These are phyloP conservation scores for Aspergillus versicolor DNA, from an alignment of 2,329 filamentous ascomycete species.

Conservation along the genomic window DNA sequence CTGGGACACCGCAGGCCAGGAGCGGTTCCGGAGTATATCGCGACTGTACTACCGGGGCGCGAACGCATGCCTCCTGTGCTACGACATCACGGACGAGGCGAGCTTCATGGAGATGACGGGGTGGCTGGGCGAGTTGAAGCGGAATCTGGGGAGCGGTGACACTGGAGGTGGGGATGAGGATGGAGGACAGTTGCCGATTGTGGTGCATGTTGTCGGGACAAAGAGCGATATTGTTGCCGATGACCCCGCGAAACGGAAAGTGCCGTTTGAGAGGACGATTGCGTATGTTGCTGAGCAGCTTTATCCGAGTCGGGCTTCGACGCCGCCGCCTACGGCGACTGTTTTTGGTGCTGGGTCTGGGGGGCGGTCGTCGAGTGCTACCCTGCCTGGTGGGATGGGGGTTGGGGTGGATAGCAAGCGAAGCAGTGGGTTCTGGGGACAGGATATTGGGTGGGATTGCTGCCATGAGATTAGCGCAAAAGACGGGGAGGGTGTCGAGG, in stretches of 20 bases:
- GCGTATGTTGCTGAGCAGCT: slow-evolving; percentile 93
- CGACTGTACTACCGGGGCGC: slow-evolving; percentile 95
- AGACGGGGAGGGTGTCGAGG: slow-evolving; percentile 91
- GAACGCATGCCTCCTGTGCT: slow-evolving; percentile 90
- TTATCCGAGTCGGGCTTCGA: slow-evolving; percentile 66
- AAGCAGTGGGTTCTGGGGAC: slow-evolving; percentile 66
- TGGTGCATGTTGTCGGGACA: slow-evolving; percentile 92
- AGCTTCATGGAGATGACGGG: slow-evolving; percentile 91
- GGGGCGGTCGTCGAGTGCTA: slow-evolving; percentile 18
- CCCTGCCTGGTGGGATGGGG: slow-evolving; percentile 18
- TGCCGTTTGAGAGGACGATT: slow-evolving; percentile 93
- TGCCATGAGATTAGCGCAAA: slow-evolving; percentile 96
- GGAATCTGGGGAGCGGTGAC: slow-evolving; percentile 64
- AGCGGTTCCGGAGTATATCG: slow-evolving; percentile 91
- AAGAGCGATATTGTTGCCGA: slow-evolving; percentile 87
- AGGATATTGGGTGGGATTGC: slow-evolving; percentile 93
- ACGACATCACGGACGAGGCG: slow-evolving; percentile 82
- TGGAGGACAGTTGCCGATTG: slow-evolving; percentile 57
- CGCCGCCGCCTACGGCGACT: slow-evolving; percentile 65
- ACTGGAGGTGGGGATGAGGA: slow-evolving; percentile 53
- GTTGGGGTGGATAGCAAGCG: slow-evolving; percentile 45
- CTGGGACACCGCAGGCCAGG: slow-evolving; percentile 95
- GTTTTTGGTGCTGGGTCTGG: slow-evolving; percentile 26
- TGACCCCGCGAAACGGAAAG: slow-evolving; percentile 74
- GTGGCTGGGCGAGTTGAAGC: slow-evolving; percentile 82